Evolutionary conservation across 1,284 basidiomycete species (phyloP).

Genomic region (Ustilago sp.): DNA sequence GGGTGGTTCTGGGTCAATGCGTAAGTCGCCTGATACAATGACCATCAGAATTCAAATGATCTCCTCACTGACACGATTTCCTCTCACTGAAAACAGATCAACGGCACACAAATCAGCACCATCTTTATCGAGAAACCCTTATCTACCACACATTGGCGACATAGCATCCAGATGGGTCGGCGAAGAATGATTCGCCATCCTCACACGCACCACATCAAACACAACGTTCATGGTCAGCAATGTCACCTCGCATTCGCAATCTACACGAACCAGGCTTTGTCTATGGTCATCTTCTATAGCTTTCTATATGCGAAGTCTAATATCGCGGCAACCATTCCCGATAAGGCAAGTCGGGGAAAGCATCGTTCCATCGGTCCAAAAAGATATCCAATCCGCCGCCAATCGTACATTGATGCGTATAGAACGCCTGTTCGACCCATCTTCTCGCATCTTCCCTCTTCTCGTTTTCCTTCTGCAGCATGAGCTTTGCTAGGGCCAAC

Average conservation of each 20-base stretch:
- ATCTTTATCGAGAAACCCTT: constrained; percentile 49
- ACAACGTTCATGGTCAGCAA: neutral
- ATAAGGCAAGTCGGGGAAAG: constrained; percentile 40
- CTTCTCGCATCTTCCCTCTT: constrained; percentile 24
- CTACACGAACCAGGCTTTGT: neutral
- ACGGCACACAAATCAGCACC: constrained; percentile 53
- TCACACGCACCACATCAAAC: neutral
- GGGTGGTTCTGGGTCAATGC: constrained; percentile 66
- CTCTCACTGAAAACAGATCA: constrained; percentile 24
- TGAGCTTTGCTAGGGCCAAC: constrained; percentile 42
- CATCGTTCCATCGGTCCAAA: constrained; percentile 56
- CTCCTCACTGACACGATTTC: neutral
- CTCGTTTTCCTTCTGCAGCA: constrained; percentile 15
- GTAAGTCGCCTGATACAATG: constrained; percentile 36
- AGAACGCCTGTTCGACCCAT: constrained; percentile 56
- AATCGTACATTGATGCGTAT: constrained; percentile 61
- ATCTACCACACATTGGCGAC: constrained; percentile 52
- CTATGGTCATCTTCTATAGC: neutral
- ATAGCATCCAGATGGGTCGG: constrained; percentile 57
- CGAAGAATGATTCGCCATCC: constrained; percentile 32
- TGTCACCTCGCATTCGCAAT: neutral
- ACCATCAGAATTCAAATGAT: neutral
- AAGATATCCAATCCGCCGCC: constrained; percentile 62
- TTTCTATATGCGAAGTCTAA: constrained; percentile 5
- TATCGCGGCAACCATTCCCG: constrained; percentile 39